A percentile compares a stretch with the other conserved stretches of the same genome.
These are phyloP conservation scores for Astragalus membranaceus DNA, from an alignment of 306 rosid species.

Conservation along the genomic window DNA sequence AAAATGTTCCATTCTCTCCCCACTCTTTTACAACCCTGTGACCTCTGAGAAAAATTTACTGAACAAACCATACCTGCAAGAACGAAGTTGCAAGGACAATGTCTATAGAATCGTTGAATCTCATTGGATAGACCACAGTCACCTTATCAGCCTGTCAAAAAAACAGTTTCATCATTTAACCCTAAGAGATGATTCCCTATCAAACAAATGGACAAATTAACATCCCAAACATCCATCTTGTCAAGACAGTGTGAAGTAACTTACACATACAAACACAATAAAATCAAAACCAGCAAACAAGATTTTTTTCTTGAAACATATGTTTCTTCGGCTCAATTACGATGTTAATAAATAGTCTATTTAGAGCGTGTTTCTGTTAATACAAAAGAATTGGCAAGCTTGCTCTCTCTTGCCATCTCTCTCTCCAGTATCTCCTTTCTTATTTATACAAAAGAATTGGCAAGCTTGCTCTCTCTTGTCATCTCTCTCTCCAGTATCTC, in stretches of 20 bases:
- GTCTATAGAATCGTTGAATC: conserved; percentile 87
- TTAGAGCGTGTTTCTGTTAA: neutral
- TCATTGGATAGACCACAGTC: conserved; percentile 91
- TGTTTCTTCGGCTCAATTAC: neutral
- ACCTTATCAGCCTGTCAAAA: conserved; percentile 80
- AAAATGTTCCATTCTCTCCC: neutral
- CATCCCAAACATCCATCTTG: conserved; percentile 6
- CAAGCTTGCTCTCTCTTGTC: neutral
- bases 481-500: neutral
- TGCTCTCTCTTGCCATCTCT: neutral
- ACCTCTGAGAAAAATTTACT: conserved; percentile 13
- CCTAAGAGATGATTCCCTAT: neutral
- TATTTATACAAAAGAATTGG: neutral
- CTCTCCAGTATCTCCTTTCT: neutral
- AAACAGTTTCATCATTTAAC: conserved; percentile 1
- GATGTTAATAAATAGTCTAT: neutral
- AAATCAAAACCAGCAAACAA: neutral
- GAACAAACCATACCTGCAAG: conserved; percentile 63
- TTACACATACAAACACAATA: neutral
- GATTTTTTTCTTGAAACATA: neutral
- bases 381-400: neutral
- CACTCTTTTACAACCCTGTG: neutral
- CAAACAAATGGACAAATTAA: conserved; percentile 1
- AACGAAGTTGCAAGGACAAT: conserved; percentile 86
- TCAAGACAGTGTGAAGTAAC: neutral